A percentile compares a stretch with the other conserved stretches of the same genome.
Conservation (phyloP, 345 rosid genomes). For the Toxicodendron radicans region DNA sequence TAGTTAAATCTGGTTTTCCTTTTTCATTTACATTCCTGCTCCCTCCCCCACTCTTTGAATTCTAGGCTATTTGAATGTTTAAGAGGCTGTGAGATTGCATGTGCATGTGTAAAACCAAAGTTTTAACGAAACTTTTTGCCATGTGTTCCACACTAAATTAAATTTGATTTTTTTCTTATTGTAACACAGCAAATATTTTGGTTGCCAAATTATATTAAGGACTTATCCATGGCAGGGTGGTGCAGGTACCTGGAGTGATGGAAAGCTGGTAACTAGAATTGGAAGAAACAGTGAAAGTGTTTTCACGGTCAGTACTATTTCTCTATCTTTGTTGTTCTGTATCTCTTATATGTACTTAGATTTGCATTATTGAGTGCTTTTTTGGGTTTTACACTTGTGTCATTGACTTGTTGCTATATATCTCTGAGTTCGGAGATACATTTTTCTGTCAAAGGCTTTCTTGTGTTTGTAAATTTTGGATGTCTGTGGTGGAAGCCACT, state of each 20-base stretch:
- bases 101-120: not conserved
- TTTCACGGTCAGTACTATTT: conserved; percentile 59
- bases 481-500: not conserved
- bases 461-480: not conserved
- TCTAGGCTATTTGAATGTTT: no score
- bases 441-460: conserved; percentile 13
- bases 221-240: conserved; percentile 97
- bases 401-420: not conserved
- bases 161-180: not conserved
- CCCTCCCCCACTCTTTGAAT: no score
- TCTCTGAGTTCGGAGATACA: not conserved
- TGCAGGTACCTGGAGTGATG: conserved; percentile 99
- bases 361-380: not conserved
- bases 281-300: conserved; percentile 91
- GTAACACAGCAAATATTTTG: not conserved
- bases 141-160: not conserved
- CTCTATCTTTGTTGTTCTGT: not conserved
- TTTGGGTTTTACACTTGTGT: not conserved
- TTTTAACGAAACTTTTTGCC: not conserved
- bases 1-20: not conserved
- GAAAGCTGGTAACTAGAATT: conserved; percentile 94
- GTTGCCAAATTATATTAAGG: conserved; percentile 40
- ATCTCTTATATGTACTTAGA: not conserved
- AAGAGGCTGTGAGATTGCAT: not conserved
- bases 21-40: not conserved